Conservation (phyloP, 2,329 filamentous ascomycete species). For the Diplocarpon rosae region DNA sequence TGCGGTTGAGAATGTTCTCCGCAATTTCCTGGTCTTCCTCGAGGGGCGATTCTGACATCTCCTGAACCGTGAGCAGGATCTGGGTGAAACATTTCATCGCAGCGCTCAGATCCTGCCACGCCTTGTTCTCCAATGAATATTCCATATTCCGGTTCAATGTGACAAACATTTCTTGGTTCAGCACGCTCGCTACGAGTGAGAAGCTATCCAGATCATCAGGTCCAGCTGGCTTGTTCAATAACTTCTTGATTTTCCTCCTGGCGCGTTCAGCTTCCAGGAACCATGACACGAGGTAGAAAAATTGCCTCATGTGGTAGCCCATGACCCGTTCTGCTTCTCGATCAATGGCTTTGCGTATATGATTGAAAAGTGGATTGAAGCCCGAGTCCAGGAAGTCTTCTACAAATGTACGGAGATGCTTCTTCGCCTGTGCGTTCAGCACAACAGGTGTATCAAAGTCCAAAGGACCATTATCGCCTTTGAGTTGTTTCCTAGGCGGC, state of each 20-base stretch:
- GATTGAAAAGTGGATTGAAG: conserved; percentile 83
- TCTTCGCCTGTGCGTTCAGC: conserved; percentile 63
- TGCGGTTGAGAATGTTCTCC: conserved; percentile 88
- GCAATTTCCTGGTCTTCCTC: conserved; percentile 98
- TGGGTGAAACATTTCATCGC: conserved; percentile 93
- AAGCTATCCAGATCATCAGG: conserved; percentile 60
- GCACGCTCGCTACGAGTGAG: conserved; percentile 74
- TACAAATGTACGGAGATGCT: conserved; percentile 69
- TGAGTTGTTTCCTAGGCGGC: conserved; percentile 56
- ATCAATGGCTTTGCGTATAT: conserved; percentile 81
- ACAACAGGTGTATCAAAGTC: conserved; percentile 67
- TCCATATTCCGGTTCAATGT: conserved; percentile 77
- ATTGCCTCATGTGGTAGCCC: conserved; percentile 69
- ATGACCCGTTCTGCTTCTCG: conserved; percentile 75
- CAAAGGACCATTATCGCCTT: conserved; percentile 51
- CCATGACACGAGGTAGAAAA: conserved; percentile 88
- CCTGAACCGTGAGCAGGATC: conserved; percentile 81
- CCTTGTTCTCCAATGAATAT: conserved; percentile 66
- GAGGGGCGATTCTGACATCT: conserved; percentile 73
- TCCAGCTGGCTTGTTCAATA: conserved; percentile 35
- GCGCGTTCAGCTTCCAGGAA: conserved; percentile 78
- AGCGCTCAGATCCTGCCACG: conserved; percentile 77
- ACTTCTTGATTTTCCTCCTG: conserved; percentile 51
- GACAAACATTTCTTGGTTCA: conserved; percentile 93
- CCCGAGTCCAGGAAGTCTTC: conserved; percentile 90